Evolutionary conservation across 805 yeast genomes (phyloP).

Genomic region (Candida tibetensis): DNA sequence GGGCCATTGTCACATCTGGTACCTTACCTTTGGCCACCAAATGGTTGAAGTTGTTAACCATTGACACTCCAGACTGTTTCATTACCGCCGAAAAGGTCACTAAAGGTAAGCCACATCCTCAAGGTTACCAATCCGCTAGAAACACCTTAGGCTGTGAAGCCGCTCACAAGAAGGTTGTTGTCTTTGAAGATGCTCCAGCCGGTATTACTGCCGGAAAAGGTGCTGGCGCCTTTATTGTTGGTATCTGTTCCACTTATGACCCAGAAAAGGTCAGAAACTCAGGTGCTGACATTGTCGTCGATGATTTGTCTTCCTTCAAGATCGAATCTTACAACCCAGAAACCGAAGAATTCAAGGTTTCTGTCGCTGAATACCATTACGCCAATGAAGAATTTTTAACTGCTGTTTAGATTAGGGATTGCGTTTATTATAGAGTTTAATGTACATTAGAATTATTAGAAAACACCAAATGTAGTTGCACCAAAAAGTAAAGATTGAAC

Average conservation of each 20-base stretch:
- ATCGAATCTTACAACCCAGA: conserved; percentile 48
- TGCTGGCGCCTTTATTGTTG: conserved; percentile 80
- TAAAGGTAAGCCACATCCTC: conserved; percentile 84
- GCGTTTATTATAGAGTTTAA: conserved; percentile 6
- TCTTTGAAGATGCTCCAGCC: conserved; percentile 88
- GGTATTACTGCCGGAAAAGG: conserved; percentile 81
- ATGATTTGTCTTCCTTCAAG: conserved; percentile 62
- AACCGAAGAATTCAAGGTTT: conserved; percentile 39
- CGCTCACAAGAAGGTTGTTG: conserved; percentile 46
- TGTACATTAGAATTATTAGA: conserved; percentile 8
- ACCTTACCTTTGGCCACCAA: conserved; percentile 71
- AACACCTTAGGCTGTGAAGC: conserved; percentile 40
- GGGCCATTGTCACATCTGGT: conserved; percentile 90
- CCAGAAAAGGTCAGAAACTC: conserved; percentile 65
- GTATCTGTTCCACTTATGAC: conserved; percentile 77
- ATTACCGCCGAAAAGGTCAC: conserved; percentile 79
- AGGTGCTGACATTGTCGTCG: conserved; percentile 81
- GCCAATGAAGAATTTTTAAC: conserved; percentile 41
- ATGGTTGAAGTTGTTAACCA: conserved; percentile 68
- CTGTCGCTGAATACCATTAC: conserved; percentile 40
- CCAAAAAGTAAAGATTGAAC: too few species aligned
- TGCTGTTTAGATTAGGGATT: conserved; percentile 6
- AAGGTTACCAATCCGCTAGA: conserved; percentile 69
- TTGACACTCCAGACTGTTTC: conserved; percentile 66
- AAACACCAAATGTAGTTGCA: too few species aligned